Evolutionary conservation across 495 filamentous ascomycete genomes (phyloP).

Genomic region (Penicillium daleae): DNA sequence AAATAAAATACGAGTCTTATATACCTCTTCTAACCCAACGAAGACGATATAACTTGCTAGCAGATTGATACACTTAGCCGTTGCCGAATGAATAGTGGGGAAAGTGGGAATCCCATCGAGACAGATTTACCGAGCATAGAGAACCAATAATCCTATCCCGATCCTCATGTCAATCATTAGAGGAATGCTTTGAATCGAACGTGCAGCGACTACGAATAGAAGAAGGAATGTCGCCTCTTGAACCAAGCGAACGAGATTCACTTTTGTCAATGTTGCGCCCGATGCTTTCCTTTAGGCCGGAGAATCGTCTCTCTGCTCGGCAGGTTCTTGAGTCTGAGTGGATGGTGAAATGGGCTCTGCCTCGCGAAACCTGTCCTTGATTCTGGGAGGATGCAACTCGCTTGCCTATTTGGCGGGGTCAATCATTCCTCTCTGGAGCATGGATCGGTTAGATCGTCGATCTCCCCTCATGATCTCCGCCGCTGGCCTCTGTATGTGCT

Average conservation of each 20-base stretch:
- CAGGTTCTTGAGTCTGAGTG: slow-evolving; percentile 40
- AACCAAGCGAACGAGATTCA: slow-evolving; percentile 33
- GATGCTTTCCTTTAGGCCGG: slow-evolving; percentile 49
- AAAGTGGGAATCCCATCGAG: slow-evolving; percentile 25
- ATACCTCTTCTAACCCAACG: slow-evolving; percentile 31
- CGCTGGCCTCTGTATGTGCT: slow-evolving; percentile 50
- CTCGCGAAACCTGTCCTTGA: slow-evolving; percentile 52
- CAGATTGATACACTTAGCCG: slow-evolving; percentile 41
- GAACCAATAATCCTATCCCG: slow-evolving; percentile 23
- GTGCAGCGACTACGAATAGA: slow-evolving; percentile 31
- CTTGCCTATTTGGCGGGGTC: slow-evolving; percentile 43
- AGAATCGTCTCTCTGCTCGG: slow-evolving; percentile 36
- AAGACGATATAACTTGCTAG: slow-evolving; percentile 42
- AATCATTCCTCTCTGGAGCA: slow-evolving; percentile 41
- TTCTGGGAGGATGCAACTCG: slow-evolving; percentile 55
- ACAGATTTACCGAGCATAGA: slow-evolving; percentile 28
- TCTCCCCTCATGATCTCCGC: slow-evolving; percentile 53
- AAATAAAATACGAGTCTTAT: slow-evolving; percentile 32
- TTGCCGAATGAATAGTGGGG: slow-evolving; percentile 35
- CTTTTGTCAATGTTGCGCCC: slow-evolving; percentile 39
- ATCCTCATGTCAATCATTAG: slow-evolving; percentile 26
- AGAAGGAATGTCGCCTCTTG: slow-evolving; percentile 23
- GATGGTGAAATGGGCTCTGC: slow-evolving; percentile 50
- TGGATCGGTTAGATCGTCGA: slow-evolving; percentile 57
- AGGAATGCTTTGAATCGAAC: slow-evolving; percentile 33